A percentile compares a stretch with the other conserved stretches of the same genome.
Evolutionary conservation across 2,329 filamentous ascomycete genomes (phyloP).

Genomic region (Fusarium redolens): DNA sequence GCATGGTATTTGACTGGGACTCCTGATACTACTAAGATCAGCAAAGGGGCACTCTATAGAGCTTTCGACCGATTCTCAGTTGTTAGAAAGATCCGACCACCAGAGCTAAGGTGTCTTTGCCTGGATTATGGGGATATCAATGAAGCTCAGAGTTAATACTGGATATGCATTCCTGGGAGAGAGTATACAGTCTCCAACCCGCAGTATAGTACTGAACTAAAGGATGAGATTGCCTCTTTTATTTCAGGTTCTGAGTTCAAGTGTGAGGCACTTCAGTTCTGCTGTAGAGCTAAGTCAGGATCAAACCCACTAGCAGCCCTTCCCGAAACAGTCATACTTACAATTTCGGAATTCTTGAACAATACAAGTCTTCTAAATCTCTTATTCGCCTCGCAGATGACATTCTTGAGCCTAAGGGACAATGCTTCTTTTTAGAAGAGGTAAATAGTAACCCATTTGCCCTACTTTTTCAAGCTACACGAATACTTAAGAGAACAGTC

Average conservation of each 20-base stretch:
- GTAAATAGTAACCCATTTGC: background rate
- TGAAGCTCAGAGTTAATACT: background rate
- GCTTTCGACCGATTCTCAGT: background rate
- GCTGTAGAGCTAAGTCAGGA: too few relatives aligned
- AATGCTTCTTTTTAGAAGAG: background rate
- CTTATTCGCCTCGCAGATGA: background rate
- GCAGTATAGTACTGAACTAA: background rate
- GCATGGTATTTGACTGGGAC: background rate
- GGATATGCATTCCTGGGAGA: background rate
- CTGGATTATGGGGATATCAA: background rate
- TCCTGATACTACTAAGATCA: background rate
- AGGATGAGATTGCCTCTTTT: background rate
- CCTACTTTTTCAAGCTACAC: background rate
- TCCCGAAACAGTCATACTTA: background rate
- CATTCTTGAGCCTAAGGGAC: background rate
- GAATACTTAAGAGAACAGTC: background rate
- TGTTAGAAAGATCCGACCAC: too few relatives aligned
- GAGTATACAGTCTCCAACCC: background rate
- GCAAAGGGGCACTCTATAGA: background rate
- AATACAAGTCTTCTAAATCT: background rate
- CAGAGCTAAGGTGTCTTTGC: background rate
- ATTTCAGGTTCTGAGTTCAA: background rate
- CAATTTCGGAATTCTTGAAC: background rate
- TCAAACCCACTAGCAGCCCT: background rate
- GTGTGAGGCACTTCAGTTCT: fast-evolving